Evolutionary conservation across 306 rosid species (phyloP).

Genomic region (Heteromeles arbutifolia): DNA sequence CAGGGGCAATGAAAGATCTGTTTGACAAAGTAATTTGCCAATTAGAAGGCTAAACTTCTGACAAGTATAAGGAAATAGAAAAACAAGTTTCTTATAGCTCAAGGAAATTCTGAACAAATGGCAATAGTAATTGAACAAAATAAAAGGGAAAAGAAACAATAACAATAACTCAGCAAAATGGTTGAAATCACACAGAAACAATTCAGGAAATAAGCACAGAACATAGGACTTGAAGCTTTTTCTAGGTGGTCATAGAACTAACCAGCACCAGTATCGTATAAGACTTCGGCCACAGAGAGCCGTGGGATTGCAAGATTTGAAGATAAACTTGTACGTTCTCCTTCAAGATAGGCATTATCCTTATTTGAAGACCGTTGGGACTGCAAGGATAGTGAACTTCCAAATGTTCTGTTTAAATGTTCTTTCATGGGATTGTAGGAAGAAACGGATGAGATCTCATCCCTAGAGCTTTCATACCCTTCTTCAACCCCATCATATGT

Average conservation of each 20-base stretch:
- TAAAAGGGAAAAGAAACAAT: not conserved
- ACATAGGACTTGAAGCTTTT: slow-evolving; percentile 5
- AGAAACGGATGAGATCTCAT: slow-evolving; percentile 91
- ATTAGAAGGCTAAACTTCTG: slow-evolving; percentile 22
- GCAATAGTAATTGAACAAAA: not conserved
- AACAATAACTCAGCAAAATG: not conserved
- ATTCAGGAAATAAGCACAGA: slow-evolving; percentile 4
- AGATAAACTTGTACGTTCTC: slow-evolving; percentile 66
- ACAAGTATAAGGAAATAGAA: slow-evolving; percentile 2
- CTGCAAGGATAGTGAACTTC: slow-evolving; percentile 75
- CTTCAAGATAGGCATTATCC: slow-evolving; percentile 47
- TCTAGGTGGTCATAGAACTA: slow-evolving; percentile 24
- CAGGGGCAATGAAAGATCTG: slow-evolving; percentile 57
- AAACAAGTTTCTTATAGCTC: not conserved
- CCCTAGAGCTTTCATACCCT: slow-evolving; percentile 90
- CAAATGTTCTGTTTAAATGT: slow-evolving; percentile 58
- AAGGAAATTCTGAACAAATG: not conserved
- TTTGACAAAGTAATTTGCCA: slow-evolving; percentile 24
- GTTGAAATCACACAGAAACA: not conserved
- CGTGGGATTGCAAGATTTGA: slow-evolving; percentile 62
- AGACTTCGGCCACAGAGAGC: slow-evolving; percentile 74
- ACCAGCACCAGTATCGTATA: slow-evolving; percentile 57
- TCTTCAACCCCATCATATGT: slow-evolving; percentile 70
- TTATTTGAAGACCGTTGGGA: slow-evolving; percentile 63
- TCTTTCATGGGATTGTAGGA: slow-evolving; percentile 79